Evolutionary conservation across 2,329 filamentous ascomycete species (phyloP).

Genomic region (Zymoseptoria pseudotritici): DNA sequence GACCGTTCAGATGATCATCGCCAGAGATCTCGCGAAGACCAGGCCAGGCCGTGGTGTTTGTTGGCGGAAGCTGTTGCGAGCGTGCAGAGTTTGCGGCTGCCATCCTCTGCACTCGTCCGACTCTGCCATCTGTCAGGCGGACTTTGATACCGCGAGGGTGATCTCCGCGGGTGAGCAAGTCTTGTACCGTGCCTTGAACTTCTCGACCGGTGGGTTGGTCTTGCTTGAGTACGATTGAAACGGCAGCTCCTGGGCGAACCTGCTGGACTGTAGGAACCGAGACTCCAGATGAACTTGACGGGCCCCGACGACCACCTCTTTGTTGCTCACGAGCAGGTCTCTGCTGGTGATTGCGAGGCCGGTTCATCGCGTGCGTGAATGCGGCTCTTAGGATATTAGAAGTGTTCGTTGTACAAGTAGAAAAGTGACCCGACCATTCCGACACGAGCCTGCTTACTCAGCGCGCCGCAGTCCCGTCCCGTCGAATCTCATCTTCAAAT

Average conservation of each 20-base stretch:
- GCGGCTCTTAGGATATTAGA: neutral
- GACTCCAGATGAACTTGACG: constrained; percentile 1
- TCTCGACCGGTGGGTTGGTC: constrained; percentile 69
- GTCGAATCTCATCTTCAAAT: neutral
- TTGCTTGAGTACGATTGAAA: constrained; percentile 67
- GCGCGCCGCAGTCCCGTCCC: neutral
- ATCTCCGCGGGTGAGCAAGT: constrained; percentile 64
- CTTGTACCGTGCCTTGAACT: constrained; percentile 58
- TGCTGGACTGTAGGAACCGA: constrained; percentile 31
- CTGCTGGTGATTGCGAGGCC: constrained; percentile 4
- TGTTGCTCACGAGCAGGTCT: constrained; percentile 1
- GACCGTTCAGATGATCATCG: constrained; percentile 11
- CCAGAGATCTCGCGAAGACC: constrained; percentile 3
- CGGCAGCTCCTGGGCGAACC: constrained; percentile 54
- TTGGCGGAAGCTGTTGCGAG: constrained; percentile 2
- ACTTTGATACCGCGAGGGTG: constrained; percentile 74
- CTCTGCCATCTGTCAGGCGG: constrained; percentile 60
- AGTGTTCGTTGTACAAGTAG: neutral
- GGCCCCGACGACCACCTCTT: neutral
- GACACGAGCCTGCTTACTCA: neutral
- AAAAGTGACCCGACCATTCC: too few species aligned
- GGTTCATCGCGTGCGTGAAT: neutral
- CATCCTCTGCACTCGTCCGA: constrained; percentile 66
- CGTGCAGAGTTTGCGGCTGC: constrained; percentile 17
- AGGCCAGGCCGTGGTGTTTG: neutral